Evolutionary conservation across 345 rosid genomes (phyloP).

Genomic region (Salix dunnii): DNA sequence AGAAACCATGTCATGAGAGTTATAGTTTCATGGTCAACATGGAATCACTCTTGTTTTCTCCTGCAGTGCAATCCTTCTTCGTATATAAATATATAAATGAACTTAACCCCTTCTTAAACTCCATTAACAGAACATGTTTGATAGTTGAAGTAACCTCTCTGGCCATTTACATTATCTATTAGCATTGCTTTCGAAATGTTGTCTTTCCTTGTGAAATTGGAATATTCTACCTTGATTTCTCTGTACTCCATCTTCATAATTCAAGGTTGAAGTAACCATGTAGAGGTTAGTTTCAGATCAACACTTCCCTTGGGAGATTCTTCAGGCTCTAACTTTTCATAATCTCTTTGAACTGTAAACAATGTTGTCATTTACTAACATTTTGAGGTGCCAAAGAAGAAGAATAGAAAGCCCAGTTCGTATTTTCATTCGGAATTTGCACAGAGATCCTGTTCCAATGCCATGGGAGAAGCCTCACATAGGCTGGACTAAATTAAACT

Average conservation of each 20-base stretch:
- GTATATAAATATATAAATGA: neutral
- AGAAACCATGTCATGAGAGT: neutral
- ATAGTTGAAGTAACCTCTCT: constrained; percentile 22
- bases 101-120: constrained; percentile 15
- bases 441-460: constrained; percentile 52
- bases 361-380: constrained; percentile 37
- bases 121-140: constrained; percentile 13
- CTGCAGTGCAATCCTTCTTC: constrained; percentile 7
- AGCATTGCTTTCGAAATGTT: constrained; percentile 1
- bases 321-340: neutral
- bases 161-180: neutral
- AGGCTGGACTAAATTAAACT: constrained; percentile 83
- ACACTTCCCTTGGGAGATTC: neutral
- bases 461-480: constrained; percentile 63
- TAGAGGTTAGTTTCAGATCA: neutral
- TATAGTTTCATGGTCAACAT: constrained; percentile 22
- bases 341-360: neutral
- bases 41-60: constrained; percentile 23
- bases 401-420: constrained; percentile 26
- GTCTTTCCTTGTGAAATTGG: constrained; percentile 15
- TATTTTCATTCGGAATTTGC: constrained; percentile 39
- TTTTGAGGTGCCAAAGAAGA: constrained; percentile 31
- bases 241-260: constrained; percentile 19
- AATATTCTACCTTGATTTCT: constrained; percentile 26
- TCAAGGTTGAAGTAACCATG: constrained; percentile 6